Percentiles rank a stretch among this genome's conserved stretches.
Conservation (phyloP, 208 protist species). For the Trichomonas vaginalis region DNA sequence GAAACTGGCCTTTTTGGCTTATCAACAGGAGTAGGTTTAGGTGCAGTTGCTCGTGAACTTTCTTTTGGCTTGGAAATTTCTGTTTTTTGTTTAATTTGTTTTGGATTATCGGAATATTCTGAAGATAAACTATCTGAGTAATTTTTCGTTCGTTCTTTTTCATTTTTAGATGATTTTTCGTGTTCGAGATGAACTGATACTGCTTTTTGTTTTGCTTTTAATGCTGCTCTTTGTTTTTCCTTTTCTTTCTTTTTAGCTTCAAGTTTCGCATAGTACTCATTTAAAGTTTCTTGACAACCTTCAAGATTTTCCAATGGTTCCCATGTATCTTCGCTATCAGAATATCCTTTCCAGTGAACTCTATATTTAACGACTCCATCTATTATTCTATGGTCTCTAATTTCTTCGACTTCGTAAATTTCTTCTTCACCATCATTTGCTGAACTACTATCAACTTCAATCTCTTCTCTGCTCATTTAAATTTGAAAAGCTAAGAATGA, state of each 20-base stretch:
- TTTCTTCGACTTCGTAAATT: constrained; percentile 22
- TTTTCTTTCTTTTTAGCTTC: not conserved
- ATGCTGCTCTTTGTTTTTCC: not conserved
- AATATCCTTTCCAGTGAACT: constrained; percentile 20
- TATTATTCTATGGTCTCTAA: not conserved
- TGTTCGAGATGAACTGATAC: not conserved
- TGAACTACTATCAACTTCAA: not conserved
- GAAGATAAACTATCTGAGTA: not conserved
- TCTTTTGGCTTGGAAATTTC: not conserved
- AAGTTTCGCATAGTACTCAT: not conserved
- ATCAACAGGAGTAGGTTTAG: not conserved
- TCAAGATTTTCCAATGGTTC: constrained; percentile 18
- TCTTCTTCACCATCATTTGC: not conserved
- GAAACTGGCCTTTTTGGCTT: not conserved
- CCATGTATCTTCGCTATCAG: not conserved
- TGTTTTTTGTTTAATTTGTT: not conserved
- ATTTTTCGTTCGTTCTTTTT: not conserved
- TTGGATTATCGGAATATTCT: not conserved
- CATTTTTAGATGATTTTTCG: not conserved
- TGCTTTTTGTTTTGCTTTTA: not conserved
- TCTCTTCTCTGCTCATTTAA: too few relatives aligned
- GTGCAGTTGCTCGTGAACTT: not conserved
- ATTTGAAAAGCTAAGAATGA: too few relatives aligned
- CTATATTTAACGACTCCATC: not conserved
- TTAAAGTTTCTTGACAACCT: not conserved